Evolutionary conservation across 768 basidiomycete species (phyloP).

Genomic region (Lyophyllum semitale): DNA sequence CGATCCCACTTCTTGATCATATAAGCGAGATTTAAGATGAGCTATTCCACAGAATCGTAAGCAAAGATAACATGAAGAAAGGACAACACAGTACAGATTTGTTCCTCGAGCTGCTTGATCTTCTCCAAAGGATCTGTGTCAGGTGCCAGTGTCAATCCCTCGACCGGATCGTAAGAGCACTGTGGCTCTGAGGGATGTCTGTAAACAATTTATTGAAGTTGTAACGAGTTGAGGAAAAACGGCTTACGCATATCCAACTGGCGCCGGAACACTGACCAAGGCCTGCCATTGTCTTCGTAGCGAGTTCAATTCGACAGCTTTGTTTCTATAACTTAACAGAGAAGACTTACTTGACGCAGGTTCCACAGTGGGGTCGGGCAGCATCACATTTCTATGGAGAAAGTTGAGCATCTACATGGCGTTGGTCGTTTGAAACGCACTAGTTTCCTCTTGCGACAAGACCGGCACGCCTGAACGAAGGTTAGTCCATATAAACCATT

Average conservation of each 20-base stretch:
- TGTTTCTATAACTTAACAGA: neutral
- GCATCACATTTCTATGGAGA: conserved; percentile 81
- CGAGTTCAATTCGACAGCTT: conserved; percentile 1
- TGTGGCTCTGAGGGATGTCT: conserved; percentile 87
- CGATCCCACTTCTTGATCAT: conserved; percentile 46
- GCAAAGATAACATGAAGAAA: neutral
- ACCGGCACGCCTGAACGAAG: conserved; percentile 66
- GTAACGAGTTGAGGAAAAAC: conserved; percentile 1
- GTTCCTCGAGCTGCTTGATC: conserved; percentile 74
- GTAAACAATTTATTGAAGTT: conserved; percentile 12
- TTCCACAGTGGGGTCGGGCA: conserved; percentile 80
- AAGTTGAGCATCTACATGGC: neutral
- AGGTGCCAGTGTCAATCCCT: conserved; percentile 74
- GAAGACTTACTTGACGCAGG: conserved; percentile 75
- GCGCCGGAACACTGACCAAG: conserved; percentile 80
- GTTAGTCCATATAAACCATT: neutral
- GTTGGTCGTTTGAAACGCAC: conserved; percentile 41
- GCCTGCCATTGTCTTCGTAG: conserved; percentile 74
- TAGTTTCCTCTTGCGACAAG: conserved; percentile 83
- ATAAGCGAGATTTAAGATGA: conserved; percentile 61
- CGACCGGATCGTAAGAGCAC: conserved; percentile 85
- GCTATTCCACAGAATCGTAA: conserved; percentile 38
- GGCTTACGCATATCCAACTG: conserved; percentile 80
- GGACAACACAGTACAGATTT: conserved; percentile 55
- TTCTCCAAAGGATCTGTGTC: conserved; percentile 81